Evolutionary conservation across 2,329 filamentous ascomycete genomes (phyloP).

Genomic region (Paecilomyces sp.): DNA sequence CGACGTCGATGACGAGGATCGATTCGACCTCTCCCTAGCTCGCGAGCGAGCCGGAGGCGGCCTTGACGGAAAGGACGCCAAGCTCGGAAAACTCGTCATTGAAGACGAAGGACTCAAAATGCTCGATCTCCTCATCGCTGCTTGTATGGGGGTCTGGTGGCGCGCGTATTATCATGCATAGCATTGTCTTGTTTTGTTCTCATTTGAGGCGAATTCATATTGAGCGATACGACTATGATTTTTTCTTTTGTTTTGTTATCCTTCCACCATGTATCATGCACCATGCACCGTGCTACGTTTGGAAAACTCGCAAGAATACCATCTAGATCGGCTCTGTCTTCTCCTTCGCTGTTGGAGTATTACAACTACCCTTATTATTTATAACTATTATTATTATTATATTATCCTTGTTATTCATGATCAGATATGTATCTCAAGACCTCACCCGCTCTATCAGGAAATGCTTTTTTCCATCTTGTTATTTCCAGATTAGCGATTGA

Average conservation of each 20-base stretch:
- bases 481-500: no score
- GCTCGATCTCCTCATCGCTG: constrained; percentile 84
- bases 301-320: no score
- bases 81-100: constrained; percentile 88
- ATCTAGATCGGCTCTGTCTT: no score
- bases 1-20: constrained; percentile 27
- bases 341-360: no score
- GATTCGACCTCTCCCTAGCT: constrained; percentile 68
- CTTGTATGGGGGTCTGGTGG: constrained; percentile 94
- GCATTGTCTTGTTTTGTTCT: background rate
- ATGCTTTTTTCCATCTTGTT: no score
- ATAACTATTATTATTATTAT: no score
- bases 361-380: no score
- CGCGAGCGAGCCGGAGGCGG: constrained; percentile 81
- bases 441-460: no score
- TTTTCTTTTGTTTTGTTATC: background rate
- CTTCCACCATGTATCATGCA: background rate
- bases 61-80: constrained; percentile 75
- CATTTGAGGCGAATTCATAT: background rate
- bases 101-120: constrained; percentile 89
- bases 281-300: background rate
- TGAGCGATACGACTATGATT: background rate
- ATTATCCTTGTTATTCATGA: no score
- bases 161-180: constrained; percentile 56
- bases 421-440: no score